A percentile compares a stretch with the other conserved stretches of the same genome.
Conservation (phyloP, 345 rosid species). For the Aquilaria sinensis region DNA sequence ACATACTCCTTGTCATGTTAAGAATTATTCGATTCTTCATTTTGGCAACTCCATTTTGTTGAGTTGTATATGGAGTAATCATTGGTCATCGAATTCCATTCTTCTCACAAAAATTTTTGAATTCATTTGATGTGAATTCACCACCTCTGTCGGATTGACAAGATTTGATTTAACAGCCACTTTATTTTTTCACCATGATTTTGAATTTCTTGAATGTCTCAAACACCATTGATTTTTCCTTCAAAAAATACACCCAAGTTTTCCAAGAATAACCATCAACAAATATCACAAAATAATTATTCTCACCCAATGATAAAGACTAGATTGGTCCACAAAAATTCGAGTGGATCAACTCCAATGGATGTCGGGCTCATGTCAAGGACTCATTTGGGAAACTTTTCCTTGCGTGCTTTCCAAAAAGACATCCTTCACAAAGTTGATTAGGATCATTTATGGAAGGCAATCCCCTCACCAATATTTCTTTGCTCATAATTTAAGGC, state of each 20-base stretch:
- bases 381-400: neutral
- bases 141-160: too few species aligned
- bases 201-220: too few species aligned
- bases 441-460: too few species aligned
- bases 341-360: neutral
- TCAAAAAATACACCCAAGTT: too few species aligned
- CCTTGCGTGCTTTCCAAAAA: neutral
- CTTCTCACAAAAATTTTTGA: neutral
- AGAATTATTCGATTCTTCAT: neutral
- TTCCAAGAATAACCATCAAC: too few species aligned
- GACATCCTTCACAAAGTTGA: neutral
- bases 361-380: neutral
- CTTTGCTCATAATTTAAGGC: too few species aligned
- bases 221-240: too few species aligned
- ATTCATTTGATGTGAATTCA: neutral
- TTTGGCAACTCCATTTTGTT: neutral
- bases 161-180: too few species aligned
- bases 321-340: neutral
- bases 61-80: neutral
- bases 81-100: neutral
- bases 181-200: too few species aligned
- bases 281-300: too few species aligned
- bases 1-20: neutral
- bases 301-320: neutral
- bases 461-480: too few species aligned